A percentile compares a stretch with the other conserved stretches of the same genome.
phyloP scores from a whole-genome alignment of 2,329 filamentous ascomycete genomes.

The Trichophyton verrucosum region DNA sequence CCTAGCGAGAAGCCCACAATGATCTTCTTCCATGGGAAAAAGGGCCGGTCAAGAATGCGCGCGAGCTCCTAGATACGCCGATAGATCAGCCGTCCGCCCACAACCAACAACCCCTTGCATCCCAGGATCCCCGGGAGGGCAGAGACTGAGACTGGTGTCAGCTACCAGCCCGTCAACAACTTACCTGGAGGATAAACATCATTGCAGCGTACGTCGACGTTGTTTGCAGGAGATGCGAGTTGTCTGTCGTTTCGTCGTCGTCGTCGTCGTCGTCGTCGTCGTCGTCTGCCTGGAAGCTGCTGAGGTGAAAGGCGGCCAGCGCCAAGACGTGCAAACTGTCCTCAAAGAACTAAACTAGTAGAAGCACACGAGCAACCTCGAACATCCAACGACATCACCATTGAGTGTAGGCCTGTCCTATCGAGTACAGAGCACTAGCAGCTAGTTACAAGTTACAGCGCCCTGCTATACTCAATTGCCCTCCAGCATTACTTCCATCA shows the following conservation, averaged over 20 bases:
- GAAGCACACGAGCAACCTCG: not conserved
- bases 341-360: not conserved
- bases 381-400: not conserved
- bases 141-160: not conserved
- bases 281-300: not conserved
- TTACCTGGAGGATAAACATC: conserved; percentile 29
- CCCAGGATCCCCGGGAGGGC: no score
- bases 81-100: not conserved
- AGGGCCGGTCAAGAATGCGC: conserved; percentile 73
- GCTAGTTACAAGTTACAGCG: no score
- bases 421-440: no score
- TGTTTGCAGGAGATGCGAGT: not conserved
- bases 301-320: not conserved
- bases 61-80: conserved; percentile 49
- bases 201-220: conserved; percentile 6
- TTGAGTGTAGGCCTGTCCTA: no score
- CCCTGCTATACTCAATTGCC: no score
- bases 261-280: not conserved
- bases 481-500: no score
- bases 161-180: not conserved
- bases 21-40: conserved; percentile 95
- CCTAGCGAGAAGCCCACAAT: conserved; percentile 89
- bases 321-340: not conserved
- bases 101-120: not conserved
- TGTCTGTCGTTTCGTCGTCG: not conserved